Evolutionary conservation across 2,329 filamentous ascomycete genomes (phyloP).

Genomic region (Phialophora verrucosa): DNA sequence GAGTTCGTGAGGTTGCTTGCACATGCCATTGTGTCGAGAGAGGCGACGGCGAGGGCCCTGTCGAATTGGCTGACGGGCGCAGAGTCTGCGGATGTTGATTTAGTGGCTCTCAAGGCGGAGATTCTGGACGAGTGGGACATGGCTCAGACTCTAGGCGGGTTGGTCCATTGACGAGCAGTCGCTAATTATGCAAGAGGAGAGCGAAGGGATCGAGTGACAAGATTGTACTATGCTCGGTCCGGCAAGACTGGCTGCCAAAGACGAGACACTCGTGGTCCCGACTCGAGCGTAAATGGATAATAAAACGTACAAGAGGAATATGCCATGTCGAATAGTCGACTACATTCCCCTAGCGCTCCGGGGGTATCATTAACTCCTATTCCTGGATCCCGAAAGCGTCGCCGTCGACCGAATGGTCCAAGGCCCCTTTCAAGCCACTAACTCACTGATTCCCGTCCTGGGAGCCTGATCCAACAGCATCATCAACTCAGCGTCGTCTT

Average conservation of each 20-base stretch:
- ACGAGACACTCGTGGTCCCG: background rate
- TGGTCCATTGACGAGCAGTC: background rate
- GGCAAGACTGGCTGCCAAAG: background rate
- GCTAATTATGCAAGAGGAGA: background rate
- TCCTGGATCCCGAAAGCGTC: background rate
- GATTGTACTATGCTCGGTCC: background rate
- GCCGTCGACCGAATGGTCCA: background rate
- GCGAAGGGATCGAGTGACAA: background rate
- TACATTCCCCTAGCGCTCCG: background rate
- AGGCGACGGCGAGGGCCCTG: background rate
- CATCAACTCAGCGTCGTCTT: slow-evolving; percentile 26
- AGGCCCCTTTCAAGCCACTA: slow-evolving; percentile 20
- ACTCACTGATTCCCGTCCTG: slow-evolving; percentile 24
- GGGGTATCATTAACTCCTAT: background rate
- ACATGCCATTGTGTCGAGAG: background rate
- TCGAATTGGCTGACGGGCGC: background rate
- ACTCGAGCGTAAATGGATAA: background rate
- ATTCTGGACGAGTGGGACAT: slow-evolving; percentile 4
- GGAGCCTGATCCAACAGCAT: slow-evolving; percentile 18
- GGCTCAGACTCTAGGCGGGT: background rate
- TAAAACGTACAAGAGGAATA: background rate
- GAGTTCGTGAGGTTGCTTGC: background rate
- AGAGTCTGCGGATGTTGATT: background rate
- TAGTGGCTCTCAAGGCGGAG: background rate
- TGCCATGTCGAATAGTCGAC: background rate